Base-by-base conservation (phyloP, 2,329 filamentous ascomycete species). In the Leptographium procerum region DNA sequence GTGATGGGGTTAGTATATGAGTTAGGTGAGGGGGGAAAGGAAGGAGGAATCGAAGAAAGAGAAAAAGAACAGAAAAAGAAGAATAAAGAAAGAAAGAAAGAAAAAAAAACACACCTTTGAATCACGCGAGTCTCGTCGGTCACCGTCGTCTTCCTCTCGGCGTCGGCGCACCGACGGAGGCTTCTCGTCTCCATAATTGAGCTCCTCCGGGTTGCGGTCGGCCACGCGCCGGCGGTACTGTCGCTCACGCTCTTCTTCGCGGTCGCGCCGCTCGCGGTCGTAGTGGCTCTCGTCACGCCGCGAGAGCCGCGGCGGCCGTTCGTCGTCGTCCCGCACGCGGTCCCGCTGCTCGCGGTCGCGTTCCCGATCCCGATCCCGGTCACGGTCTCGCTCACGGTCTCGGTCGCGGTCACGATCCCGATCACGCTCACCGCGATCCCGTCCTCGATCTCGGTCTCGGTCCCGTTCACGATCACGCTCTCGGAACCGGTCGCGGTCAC, bases 181-280 rank as follows among this genome's bases (percentile, higher is more conserved):
- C 65, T 80, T 75, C 71, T 87, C 77, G 70, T 92, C 90, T 61
- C 92, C 91, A 70, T 96, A 96, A 67, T 95, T 91, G 60, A 97
- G 81, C 70, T 95, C 91, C 67, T 95, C 91, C 61, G 90, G 85
- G 65, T 56, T 62, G 50, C 89, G 86, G 67, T 91, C 90, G 50
- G 72, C 71, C 61, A 75, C 69, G 60, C 89, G 89, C 65, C 91
- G 88, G 59, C 90, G 85, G 71, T 96, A 96, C 56, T 87, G 78
- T 60, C 90, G 84, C 72, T 97, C 94, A 58, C 92, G 84, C 70
- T 96, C 91, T 65, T 91, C 88, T 69, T 97, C 92, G 55, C 91
- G 84, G 64, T 94, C 89, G 61, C 91, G 83, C 57, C 91, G 82
- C 72, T 96, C 92, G 57, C 89, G 86, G 60, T 94, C 91, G 69